Evolutionary conservation across 805 yeast genomes (phyloP).

Genomic region (Pichia manshurica): DNA sequence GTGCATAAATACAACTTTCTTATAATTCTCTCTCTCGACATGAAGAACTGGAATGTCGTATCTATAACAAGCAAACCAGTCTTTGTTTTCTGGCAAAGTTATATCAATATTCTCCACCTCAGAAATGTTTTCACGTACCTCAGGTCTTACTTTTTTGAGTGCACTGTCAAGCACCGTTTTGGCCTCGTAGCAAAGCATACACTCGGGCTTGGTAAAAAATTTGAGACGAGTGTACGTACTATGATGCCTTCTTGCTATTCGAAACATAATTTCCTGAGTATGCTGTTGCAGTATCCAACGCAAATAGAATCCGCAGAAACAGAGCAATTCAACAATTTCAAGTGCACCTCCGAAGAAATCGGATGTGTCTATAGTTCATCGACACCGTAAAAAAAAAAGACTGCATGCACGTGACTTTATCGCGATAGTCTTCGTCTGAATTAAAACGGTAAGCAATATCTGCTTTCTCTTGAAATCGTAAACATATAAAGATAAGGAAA

Average conservation of each 20-base stretch:
- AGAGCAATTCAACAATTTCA: no score
- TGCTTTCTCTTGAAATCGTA: no score
- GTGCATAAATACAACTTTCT: slow-evolving; percentile 63
- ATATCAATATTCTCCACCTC: slow-evolving; percentile 49
- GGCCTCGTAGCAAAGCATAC: slow-evolving; percentile 66
- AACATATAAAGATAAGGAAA: neutral
- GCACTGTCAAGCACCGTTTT: slow-evolving; percentile 43
- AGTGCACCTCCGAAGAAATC: no score
- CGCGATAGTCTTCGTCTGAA: no score
- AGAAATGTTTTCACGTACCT: slow-evolving; percentile 26
- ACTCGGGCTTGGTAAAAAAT: slow-evolving; percentile 63
- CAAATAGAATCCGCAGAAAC: no score
- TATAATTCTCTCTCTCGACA: slow-evolving; percentile 44
- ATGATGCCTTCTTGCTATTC: neutral
- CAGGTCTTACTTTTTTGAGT: slow-evolving; percentile 24
- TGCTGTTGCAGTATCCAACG: no score
- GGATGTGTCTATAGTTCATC: no score
- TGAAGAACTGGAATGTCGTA: slow-evolving; percentile 79
- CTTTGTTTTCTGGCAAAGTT: slow-evolving; percentile 48
- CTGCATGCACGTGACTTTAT: no score
- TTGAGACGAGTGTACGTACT: slow-evolving; percentile 34
- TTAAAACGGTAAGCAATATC: no score
- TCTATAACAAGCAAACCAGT: slow-evolving; percentile 65
- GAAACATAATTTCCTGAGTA: neutral
- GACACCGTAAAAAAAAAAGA: no score